Percentiles rank a stretch among this genome's conserved stretches.
phyloP scores from a whole-genome alignment of 2,329 filamentous ascomycete species.

The Talaromyces rugulosus region DNA sequence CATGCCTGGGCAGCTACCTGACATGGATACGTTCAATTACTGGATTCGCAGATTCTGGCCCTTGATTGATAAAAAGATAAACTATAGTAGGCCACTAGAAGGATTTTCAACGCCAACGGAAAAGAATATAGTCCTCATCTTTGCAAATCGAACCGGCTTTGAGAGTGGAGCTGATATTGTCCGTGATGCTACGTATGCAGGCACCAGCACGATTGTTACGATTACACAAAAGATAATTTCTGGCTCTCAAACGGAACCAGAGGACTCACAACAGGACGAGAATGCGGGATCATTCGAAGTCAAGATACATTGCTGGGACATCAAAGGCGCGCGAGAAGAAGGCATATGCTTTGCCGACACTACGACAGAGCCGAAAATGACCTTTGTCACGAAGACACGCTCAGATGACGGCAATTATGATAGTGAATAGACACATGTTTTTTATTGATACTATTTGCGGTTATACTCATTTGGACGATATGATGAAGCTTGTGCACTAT shows the following conservation, averaged over 20 bases:
- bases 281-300: constrained; percentile 22
- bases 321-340: constrained; percentile 42
- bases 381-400: constrained; percentile 22
- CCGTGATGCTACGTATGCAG: constrained; percentile 43
- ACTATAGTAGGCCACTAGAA: constrained; percentile 16
- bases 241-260: constrained; percentile 14
- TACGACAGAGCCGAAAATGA: constrained; percentile 34
- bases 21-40: constrained; percentile 59
- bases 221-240: constrained; percentile 26
- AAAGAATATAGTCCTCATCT: constrained; percentile 41
- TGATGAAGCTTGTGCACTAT: no score
- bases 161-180: constrained; percentile 31
- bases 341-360: constrained; percentile 47
- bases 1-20: constrained; percentile 42
- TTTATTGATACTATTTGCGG: not conserved
- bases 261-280: not conserved
- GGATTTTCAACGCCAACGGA: constrained; percentile 12
- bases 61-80: constrained; percentile 31
- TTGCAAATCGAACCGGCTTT: constrained; percentile 44
- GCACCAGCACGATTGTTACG: constrained; percentile 44
- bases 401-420: not conserved
- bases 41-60: constrained; percentile 60
- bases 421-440: not conserved
- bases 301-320: constrained; percentile 43
- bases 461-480: not conserved